Evolutionary conservation across 2,329 filamentous ascomycete species (phyloP).

Genomic region (Trichoderma cornu-damae): DNA sequence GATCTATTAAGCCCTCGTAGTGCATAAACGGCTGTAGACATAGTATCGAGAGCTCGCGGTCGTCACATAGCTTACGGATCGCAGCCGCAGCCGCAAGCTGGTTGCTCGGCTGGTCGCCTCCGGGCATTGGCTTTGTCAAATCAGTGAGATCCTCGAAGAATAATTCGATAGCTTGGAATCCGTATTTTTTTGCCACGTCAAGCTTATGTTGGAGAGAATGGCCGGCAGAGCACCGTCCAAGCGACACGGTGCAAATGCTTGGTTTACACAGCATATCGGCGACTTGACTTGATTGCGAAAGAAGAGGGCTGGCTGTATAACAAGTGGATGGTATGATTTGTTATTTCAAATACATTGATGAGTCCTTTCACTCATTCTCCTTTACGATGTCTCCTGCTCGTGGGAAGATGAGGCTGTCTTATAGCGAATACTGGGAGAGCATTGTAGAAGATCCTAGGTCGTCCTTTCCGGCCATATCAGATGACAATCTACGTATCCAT

Average conservation of each 20-base stretch:
- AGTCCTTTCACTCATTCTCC: not conserved
- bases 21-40: slow-evolving; percentile 73
- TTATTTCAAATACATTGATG: not conserved
- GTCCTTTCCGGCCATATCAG: not conserved
- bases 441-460: not conserved
- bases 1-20: slow-evolving; percentile 68
- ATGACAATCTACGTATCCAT: not conserved
- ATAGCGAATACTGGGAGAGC: not conserved
- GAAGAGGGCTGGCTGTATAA: not conserved
- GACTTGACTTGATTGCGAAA: not conserved
- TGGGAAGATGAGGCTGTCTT: not conserved
- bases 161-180: slow-evolving; percentile 66
- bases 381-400: not conserved
- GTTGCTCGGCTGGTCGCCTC: slow-evolving; percentile 36
- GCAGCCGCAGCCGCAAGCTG: slow-evolving; percentile 54
- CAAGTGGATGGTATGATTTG: not conserved
- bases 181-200: slow-evolving; percentile 58
- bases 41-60: slow-evolving; percentile 51
- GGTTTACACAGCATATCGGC: slow-evolving; percentile 37
- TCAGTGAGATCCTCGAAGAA: slow-evolving; percentile 72
- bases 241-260: slow-evolving; percentile 71
- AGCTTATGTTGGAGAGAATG: slow-evolving; percentile 65
- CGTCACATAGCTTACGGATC: slow-evolving; percentile 53
- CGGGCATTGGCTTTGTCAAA: slow-evolving; percentile 45
- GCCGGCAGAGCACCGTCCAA: slow-evolving; percentile 63